Evolutionary conservation across 768 basidiomycete species (phyloP).

Genomic region (Rhodotorula toruloides): DNA sequence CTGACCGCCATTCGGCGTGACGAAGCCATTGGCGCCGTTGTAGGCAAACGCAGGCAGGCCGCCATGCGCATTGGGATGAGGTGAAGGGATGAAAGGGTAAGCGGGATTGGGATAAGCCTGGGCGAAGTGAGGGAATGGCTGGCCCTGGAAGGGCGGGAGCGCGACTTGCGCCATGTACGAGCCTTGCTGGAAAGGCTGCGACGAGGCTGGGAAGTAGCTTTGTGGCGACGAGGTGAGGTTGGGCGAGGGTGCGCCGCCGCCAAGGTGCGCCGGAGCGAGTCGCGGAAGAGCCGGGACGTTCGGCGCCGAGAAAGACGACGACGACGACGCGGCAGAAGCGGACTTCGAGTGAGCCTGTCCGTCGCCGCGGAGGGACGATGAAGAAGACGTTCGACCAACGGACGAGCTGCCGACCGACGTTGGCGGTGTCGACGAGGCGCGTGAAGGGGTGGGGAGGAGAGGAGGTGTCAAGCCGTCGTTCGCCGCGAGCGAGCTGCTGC

Average conservation of each 20-base stretch:
- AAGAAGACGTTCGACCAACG: neutral
- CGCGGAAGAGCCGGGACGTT: neutral
- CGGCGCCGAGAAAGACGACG: neutral
- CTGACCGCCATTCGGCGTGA: no score
- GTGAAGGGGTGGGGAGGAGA: constrained; percentile 15
- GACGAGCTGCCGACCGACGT: neutral
- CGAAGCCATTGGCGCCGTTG: neutral
- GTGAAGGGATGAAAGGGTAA: constrained; percentile 35
- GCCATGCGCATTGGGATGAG: constrained; percentile 19
- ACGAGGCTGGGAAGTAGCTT: neutral
- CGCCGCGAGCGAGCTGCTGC: no score
- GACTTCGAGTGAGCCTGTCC: constrained; percentile 3
- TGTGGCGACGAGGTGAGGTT: neutral
- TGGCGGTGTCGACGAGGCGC: constrained; percentile 21
- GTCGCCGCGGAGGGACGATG: neutral
- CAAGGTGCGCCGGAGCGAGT: constrained; percentile 5
- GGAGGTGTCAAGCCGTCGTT: no score
- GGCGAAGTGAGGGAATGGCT: constrained; percentile 9
- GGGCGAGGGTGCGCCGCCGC: neutral
- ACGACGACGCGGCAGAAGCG: neutral
- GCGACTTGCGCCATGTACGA: neutral
- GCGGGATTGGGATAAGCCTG: constrained; percentile 20
- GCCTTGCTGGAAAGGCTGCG: neutral
- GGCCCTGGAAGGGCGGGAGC: constrained; percentile 18
- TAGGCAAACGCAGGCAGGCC: neutral